Evolutionary conservation across 164 flowering plant genomes (phyloP).

Genomic region (Sextonia rubra): DNA sequence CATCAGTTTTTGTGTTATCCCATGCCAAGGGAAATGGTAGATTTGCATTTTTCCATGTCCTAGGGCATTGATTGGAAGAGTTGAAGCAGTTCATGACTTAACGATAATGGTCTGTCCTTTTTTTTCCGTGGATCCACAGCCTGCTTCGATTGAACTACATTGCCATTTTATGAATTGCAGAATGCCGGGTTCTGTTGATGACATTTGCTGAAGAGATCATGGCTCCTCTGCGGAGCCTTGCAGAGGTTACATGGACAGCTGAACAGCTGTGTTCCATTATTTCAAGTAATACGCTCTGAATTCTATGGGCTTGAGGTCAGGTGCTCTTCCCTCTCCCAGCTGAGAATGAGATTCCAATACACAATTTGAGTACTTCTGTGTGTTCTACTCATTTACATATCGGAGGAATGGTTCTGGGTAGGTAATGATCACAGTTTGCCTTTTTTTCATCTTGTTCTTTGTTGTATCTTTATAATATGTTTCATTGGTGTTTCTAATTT

Average conservation of each 20-base stretch:
- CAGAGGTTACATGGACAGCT: slow-evolving; percentile 52
- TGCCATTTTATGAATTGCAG: slow-evolving; percentile 25
- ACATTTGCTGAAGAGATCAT: slow-evolving; percentile 42
- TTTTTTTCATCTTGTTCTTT: not conserved
- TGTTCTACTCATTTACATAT: not conserved
- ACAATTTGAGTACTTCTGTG: not conserved
- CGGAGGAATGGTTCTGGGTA: not conserved
- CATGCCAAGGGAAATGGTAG: too few relatives aligned
- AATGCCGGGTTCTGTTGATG: slow-evolving; percentile 50
- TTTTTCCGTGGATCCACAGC: not conserved
- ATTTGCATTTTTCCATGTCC: too few relatives aligned
- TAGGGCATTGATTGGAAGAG: too few relatives aligned
- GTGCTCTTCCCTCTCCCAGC: not conserved
- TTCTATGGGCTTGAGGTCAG: not conserved
- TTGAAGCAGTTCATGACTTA: too few relatives aligned
- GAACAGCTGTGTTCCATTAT: slow-evolving; percentile 31
- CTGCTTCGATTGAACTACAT: not conserved
- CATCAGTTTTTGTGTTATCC: too few relatives aligned
- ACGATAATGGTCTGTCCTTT: too few relatives aligned
- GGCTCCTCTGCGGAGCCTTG: slow-evolving; percentile 36
- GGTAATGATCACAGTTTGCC: not conserved
- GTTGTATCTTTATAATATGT: not conserved
- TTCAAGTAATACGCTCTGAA: slow-evolving; percentile 25
- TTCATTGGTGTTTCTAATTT: not conserved
- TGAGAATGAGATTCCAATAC: not conserved